phyloP scores from a whole-genome alignment of 164 flowering plant species.

The Tetracentron sinense region DNA sequence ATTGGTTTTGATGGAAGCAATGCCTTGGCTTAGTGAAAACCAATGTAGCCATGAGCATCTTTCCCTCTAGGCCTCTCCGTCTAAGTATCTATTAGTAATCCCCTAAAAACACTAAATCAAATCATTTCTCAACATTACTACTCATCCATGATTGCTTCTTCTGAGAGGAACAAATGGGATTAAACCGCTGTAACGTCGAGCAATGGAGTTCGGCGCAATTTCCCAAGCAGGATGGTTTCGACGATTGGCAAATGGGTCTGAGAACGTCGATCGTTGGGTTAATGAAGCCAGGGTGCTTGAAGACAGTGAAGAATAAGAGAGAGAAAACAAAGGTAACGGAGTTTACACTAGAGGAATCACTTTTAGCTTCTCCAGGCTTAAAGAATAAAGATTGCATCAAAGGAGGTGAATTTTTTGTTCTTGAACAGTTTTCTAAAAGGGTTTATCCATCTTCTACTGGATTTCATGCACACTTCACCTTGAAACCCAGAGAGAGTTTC shows the following conservation, averaged over 20 bases:
- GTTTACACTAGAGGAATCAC: constrained; percentile 30
- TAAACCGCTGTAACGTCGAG: not conserved
- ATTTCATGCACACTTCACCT: not conserved
- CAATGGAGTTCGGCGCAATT: not conserved
- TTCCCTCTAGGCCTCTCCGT: constrained; percentile 10
- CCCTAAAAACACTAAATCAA: constrained; percentile 4
- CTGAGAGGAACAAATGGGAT: constrained; percentile 14
- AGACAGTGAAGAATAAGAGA: not conserved
- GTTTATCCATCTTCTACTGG: constrained; percentile 17
- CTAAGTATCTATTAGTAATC: not conserved
- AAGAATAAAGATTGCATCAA: constrained; percentile 8
- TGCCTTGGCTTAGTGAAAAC: not conserved
- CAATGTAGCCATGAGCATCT: not conserved
- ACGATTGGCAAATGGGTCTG: not conserved
- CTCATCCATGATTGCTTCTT: not conserved
- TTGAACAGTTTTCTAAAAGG: constrained; percentile 14
- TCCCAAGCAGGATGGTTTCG: not conserved
- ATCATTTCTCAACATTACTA: not conserved
- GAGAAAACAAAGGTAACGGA: constrained; percentile 2
- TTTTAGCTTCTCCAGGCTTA: constrained; percentile 22
- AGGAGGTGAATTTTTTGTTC: constrained; percentile 20
- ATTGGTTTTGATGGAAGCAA: too few species aligned
- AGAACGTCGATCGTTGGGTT: not conserved
- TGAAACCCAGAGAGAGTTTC: not conserved
- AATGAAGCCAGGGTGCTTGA: not conserved